A percentile compares a stretch with the other conserved stretches of the same genome.
phyloP scores from a whole-genome alignment of 2,329 filamentous ascomycete genomes.

The Cercospora zeina region DNA sequence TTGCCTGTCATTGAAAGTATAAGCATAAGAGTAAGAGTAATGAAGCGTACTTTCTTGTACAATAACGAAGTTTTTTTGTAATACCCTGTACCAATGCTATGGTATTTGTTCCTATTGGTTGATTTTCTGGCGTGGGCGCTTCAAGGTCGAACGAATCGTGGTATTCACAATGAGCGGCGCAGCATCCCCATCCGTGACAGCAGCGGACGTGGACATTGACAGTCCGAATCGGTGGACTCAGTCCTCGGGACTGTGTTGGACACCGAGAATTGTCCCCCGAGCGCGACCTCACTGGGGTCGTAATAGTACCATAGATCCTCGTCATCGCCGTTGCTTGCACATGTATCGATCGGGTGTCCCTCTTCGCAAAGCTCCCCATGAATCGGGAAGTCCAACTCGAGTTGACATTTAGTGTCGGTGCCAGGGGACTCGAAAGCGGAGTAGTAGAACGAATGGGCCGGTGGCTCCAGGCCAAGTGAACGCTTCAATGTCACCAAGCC shows the following conservation, averaged over 20 bases:
- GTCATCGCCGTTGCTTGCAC: background rate
- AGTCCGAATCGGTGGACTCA: background rate
- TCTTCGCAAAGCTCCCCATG: background rate
- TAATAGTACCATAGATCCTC: background rate
- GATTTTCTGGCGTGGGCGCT: background rate
- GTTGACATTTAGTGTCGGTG: background rate
- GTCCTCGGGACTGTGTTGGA: background rate
- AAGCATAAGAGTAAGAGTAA: too few relatives aligned
- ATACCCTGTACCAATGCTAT: too few relatives aligned
- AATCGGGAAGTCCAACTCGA: background rate
- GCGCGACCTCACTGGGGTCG: background rate
- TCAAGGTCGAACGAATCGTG: background rate
- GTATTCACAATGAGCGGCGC: background rate
- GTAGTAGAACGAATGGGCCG: background rate
- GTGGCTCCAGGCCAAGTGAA: background rate
- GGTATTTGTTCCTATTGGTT: too few relatives aligned
- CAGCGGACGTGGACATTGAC: background rate
- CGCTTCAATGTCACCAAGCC: slow-evolving; percentile 9
- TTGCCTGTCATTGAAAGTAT: too few relatives aligned
- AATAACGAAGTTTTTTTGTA: too few relatives aligned
- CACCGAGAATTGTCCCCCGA: background rate
- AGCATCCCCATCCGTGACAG: background rate
- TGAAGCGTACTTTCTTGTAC: too few relatives aligned
- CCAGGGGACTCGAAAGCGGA: background rate
- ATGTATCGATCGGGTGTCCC: background rate